Evolutionary conservation across 2,329 filamentous ascomycete species (phyloP), one percentile per base, ranked within the genome.

Genomic region (Colletotrichum zoysiae): DNA sequence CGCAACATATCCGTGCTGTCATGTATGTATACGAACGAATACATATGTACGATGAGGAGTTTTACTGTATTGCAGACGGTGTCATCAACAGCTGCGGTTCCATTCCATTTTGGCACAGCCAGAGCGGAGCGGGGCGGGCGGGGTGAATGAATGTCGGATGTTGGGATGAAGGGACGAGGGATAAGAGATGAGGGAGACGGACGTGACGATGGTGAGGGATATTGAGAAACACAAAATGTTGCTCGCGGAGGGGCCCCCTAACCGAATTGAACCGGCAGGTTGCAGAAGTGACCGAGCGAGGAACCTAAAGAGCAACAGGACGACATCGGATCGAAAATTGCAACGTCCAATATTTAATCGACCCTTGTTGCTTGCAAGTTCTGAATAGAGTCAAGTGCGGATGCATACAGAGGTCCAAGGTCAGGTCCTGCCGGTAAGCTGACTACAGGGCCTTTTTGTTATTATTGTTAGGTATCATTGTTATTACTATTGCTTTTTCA

Each of bases 291-390:
- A 7, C 53, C 33, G 35, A 26, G 33, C 12, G 23, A 58, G 16
- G 33, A 38, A 23, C 4, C 33, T 7, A 12, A n/a, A 35, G 26
- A 9, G n/a, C 26, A 50, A 44, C 30, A 38, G n/a, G 11, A n/a
- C 8, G 33, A 26, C 23, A 42, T 23, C 26, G 16, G 40, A 51
- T 62, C 46, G n/a, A 62, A 16, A 11, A 64, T 35, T 53, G 61
- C 48, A 53, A 50, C 40, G 33, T 42, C 60, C 38, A 71, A 65
- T 64, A 55, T 71, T 46, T 20, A 20, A 44, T 50, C 65, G 60
- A 69, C 59, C 69, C 69, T 69, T 71, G 69, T 69, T 71, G 65
- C 69, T 69, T 71, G 69, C 53, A 69, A 69, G 65, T 56, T 71
- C 69, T 71, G 65, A 71, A 71, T 65, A 56, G 65, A 68, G 59